Conservation (phyloP, 2,329 filamentous ascomycete species). For the Sporothrix variecibatus region DNA sequence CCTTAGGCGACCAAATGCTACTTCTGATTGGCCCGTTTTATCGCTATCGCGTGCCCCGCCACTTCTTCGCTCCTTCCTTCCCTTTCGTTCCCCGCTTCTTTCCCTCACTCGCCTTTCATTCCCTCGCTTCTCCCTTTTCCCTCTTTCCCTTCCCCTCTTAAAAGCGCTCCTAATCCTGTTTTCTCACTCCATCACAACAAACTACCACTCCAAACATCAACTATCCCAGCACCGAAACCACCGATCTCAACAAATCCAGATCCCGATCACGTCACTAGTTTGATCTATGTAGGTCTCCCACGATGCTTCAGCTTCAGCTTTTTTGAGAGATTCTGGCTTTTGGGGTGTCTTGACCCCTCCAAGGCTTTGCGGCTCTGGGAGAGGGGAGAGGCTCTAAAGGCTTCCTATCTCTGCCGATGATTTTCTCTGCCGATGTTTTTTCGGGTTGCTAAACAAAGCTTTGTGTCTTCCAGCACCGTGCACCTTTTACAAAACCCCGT, state of each 20-base stretch:
- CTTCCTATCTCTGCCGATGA: neutral
- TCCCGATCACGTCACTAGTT: constrained; percentile 4
- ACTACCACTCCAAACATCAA: constrained; percentile 17
- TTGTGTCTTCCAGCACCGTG: neutral
- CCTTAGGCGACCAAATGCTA: neutral
- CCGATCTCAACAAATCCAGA: constrained; percentile 1
- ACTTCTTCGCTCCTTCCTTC: constrained; percentile 21
- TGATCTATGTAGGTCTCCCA: constrained; percentile 20
- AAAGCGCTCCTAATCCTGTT: constrained; percentile 20
- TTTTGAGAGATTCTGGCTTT: neutral
- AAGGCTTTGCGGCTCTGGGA: neutral
- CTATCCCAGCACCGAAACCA: neutral
- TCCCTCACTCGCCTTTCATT: constrained; percentile 21
- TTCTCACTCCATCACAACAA: constrained; percentile 13
- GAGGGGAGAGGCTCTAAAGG: neutral
- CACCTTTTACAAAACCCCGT: constrained; percentile 25
- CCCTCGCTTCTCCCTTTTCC: constrained; percentile 21
- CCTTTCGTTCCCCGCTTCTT: constrained; percentile 25
- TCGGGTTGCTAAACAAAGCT: neutral
- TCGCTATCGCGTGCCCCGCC: constrained; percentile 31
- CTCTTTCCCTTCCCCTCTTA: constrained; percentile 17
- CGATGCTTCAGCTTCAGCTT: neutral
- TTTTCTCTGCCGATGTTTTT: neutral
- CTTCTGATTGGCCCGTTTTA: constrained; percentile 22
- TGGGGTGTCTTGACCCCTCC: constrained; percentile 1